Base-by-base conservation (phyloP, 148 eudicot species). In the Silene conica region DNA sequence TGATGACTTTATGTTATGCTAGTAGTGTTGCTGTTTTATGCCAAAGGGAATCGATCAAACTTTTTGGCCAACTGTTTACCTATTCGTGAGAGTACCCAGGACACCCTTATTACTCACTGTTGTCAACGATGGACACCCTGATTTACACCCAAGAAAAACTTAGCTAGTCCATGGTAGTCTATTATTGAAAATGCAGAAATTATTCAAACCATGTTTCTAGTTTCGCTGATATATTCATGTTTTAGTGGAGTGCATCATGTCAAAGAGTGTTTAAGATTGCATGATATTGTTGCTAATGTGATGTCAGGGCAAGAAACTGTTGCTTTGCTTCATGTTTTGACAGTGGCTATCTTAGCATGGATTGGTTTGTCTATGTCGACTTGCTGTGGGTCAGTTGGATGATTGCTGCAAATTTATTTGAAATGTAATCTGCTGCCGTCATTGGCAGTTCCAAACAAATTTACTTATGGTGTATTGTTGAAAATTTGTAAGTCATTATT, bases 1-100 rank as follows among this genome's bases (percentile, higher is more conserved):
- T 66, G 52, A 55, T 11, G 11, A 8, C 61, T 57, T 61, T 61
- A 21, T 61, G 26, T 62, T 26, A 62, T 61, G 65, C 65, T 61
- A 61, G 15, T 10, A 9, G 12, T 61, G 23, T 61, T 2, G 34
- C 3, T 31, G 34, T 31, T 31, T 31, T 31, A 31, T 2, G 4
- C 34, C 34, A 31, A 31, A 2, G 34, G 34, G 34, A 31, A 31
- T 31, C 4, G 34, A 31, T 31, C 34, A 31, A 31, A 31, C 34
- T 31, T 31, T 5, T 31, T 31, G 34, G 34, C 34, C 34, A 31
- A 3, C 34, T 5, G 34, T 31, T 31, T 31, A 31, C 5, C 34
- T 31, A 31, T 31, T 31, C 3, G 34, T 31, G 34, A 31, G 34
- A 31, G 4, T 3, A 31, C 34, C 3, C 34, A 3, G 0, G 34